Evolutionary conservation across 257 asterid genomes (phyloP), one percentile per base, ranked within the genome.

Genomic region (Solanum arcanum): DNA sequence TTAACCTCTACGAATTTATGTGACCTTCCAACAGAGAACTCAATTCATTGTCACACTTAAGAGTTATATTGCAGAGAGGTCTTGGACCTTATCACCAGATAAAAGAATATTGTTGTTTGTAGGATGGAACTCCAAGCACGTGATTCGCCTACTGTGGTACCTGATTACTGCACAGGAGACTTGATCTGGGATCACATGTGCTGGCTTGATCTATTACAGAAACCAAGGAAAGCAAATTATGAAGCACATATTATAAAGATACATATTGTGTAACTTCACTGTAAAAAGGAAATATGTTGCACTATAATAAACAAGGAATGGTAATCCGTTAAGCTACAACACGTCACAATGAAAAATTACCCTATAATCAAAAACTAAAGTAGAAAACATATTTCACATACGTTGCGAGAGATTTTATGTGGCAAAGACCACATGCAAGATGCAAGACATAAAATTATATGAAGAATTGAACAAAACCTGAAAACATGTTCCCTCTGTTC

Each of bases 111-210:
- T 94, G 88, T 94, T 92, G 56, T 89, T 91, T 62, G 99, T 94
- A 27, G 99, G 99, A 90, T 97, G 99, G 87, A 97, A 97, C 94
- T 95, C 98, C 94, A 97, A 90, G 91, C 99, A 97, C 39, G 99
- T 94, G 75, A 97, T 85, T 84, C 99, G 95, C 86, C 99, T 95
- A 90, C 99, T 97, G 70, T 97, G 98, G 88, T 97, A 97, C 93
- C 98, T 92, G 76, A 97, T 91, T 59, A 95, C 98, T 7, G 98
- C 99, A 90, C 98, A 94, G 89, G 86, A 91, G 90, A 97, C 97
- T 92, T 93, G 90, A 86, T 97, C 94, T 81, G 99, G 99, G 86
- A 95, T 95, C 87, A 92, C 92, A 89, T 91, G 92, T 70, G 92
- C 88, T 39, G 98, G 96, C 90, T 92, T 94, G 86, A 97, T 94